Evolutionary conservation across 2,329 filamentous ascomycete species (phyloP), one percentile per base, ranked within the genome.

Genomic region (Penicillium sp.): DNA sequence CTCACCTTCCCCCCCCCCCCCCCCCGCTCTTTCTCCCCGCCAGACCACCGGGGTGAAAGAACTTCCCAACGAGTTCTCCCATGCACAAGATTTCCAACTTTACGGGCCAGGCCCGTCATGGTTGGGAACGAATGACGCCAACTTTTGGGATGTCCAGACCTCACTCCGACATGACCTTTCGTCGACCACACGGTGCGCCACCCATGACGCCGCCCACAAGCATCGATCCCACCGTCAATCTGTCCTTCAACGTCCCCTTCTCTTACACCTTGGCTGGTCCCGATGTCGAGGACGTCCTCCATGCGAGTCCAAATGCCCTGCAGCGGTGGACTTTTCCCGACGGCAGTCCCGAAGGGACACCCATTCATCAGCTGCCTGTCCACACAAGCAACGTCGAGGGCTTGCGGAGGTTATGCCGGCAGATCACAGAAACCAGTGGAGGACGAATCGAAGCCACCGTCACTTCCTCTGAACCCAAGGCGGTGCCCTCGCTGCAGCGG

Each of bases 221-320:
- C 54, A 79, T 85, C 65, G 86, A 91, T 67, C 78, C 84, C 45
- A 83, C 83, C 57, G 88, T 97, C 70, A 89, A 94, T 71, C 85
- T 95, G 68, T 91, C 89, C 56, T 97, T 98, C 83, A 97, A 96
- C 67, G 86, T 98, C 42, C 93, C 93, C 52, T 96, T 97, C 73
- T 85, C 90, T 59, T 95, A 88, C 55, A 91, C 91, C 63, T 83
- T 98, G 52, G 82, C 88, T 54, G 93, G 93, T 32, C 93, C 93
- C 55, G 90, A 97, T 64, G 86, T 86, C 58, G 90, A 96, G 70
- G 90, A 97, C 70, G 88, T 98, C 62, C 81, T 97, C 52, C 91
- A 96, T 73, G 90, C 91, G 55, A 95, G 88, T 55, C 82, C 84
- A 49, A 87, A 89, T 59, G 90, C 91, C 51, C 84, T 95, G 56